Percentiles rank a stretch among this genome's conserved stretches.
phyloP scores from a whole-genome alignment of 441 rosid species.

The Pelargonium australe region DNA sequence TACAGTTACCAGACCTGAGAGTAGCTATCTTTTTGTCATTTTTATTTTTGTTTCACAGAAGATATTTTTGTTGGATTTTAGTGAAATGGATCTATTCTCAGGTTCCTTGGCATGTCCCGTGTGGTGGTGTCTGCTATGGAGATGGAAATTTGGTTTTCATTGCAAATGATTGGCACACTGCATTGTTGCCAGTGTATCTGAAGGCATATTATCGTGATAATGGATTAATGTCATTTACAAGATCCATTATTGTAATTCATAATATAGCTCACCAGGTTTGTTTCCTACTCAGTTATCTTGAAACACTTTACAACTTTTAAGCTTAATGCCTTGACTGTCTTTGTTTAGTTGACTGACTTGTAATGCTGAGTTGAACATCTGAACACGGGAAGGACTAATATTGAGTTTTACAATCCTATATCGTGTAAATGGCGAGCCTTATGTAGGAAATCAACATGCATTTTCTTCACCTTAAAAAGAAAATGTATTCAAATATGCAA shows the following conservation, averaged over 20 bases:
- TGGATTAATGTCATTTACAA: constrained; percentile 68
- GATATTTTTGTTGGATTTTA: neutral
- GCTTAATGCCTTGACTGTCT: no score
- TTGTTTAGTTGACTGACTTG: no score
- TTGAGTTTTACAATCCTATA: no score
- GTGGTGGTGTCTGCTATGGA: constrained; percentile 95
- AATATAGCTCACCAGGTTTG: constrained; percentile 94
- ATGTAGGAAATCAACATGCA: no score
- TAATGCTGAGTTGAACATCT: no score
- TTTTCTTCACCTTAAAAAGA: no score
- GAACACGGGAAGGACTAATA: no score
- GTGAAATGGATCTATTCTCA: constrained; percentile 21
- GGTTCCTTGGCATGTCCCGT: constrained; percentile 98
- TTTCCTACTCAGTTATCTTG: constrained; percentile 15
- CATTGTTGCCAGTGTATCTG: constrained; percentile 82
- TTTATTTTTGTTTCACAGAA: neutral
- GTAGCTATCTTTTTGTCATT: neutral
- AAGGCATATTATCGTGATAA: constrained; percentile 88
- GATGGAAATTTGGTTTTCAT: constrained; percentile 95
- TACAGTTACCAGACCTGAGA: neutral
- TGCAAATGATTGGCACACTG: constrained; percentile 99
- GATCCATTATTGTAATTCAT: constrained; percentile 83
- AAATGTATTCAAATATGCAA: no score
- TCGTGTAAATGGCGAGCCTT: no score
- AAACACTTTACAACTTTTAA: no score